A percentile compares a stretch with the other conserved stretches of the same genome.
phyloP scores from a whole-genome alignment of 352 stramenopile species.

The Globisporangium acanthophoron region DNA sequence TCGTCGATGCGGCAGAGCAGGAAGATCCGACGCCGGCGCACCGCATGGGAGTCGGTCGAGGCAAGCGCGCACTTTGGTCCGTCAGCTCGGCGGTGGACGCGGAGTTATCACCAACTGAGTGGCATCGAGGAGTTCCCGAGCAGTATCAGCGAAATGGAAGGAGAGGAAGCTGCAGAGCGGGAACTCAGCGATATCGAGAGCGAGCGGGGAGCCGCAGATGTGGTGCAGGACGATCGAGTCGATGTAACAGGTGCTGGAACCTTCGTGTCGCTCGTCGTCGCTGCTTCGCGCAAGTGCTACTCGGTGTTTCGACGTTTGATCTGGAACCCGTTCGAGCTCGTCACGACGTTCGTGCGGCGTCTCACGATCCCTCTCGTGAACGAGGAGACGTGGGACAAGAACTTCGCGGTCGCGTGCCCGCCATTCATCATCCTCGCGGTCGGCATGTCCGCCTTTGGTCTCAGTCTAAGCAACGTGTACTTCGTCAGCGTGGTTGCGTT shows the following conservation, averaged over 20 bases:
- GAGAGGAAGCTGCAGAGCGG: constrained; percentile 1
- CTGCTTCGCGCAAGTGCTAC: constrained; percentile 19
- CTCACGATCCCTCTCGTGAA: constrained; percentile 76
- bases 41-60: constrained; percentile 56
- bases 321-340: constrained; percentile 68
- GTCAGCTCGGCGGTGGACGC: constrained; percentile 59
- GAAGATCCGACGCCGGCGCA: constrained; percentile 31
- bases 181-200: constrained; percentile 11
- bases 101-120: constrained; percentile 54
- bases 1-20: constrained; percentile 36
- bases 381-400: constrained; percentile 79
- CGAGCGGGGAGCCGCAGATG: neutral
- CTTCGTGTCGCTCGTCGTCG: neutral
- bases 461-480: constrained; percentile 36
- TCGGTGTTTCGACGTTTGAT: constrained; percentile 36
- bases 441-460: constrained; percentile 41
- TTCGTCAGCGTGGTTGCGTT: constrained; percentile 42
- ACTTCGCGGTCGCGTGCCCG: constrained; percentile 57
- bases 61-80: constrained; percentile 50
- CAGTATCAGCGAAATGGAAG: constrained; percentile 21
- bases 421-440: constrained; percentile 56
- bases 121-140: constrained; percentile 48
- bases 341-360: constrained; percentile 57
- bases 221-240: neutral
- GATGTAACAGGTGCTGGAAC: neutral